phyloP scores from a whole-genome alignment of 2,329 filamentous ascomycete species.

The Herpotrichia juniperi region DNA sequence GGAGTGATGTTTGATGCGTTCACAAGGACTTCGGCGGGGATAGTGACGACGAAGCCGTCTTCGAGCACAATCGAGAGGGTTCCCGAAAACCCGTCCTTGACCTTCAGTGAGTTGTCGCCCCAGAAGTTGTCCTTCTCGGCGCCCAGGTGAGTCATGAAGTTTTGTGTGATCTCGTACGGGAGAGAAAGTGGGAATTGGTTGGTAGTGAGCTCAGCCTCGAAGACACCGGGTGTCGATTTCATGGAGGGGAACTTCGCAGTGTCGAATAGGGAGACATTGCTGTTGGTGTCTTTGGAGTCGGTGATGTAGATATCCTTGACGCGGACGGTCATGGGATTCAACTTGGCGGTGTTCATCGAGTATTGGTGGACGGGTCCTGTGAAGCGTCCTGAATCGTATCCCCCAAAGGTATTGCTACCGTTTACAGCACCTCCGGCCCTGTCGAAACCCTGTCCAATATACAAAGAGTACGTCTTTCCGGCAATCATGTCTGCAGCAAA shows the following conservation, averaged over 20 bases:
- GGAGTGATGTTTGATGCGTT: slow-evolving; percentile 48
- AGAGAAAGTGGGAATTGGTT: slow-evolving; percentile 51
- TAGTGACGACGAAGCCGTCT: slow-evolving; percentile 47
- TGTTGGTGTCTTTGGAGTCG: slow-evolving; percentile 26
- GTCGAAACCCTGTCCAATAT: slow-evolving; percentile 50
- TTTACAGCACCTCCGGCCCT: slow-evolving; percentile 49
- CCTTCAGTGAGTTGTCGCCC: slow-evolving; percentile 45
- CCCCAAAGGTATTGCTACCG: slow-evolving; percentile 52
- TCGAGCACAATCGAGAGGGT: slow-evolving; percentile 49
- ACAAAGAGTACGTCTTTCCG: slow-evolving; percentile 50
- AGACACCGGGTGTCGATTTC: slow-evolving; percentile 34
- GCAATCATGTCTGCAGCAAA: slow-evolving; percentile 42
- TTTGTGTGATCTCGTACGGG: slow-evolving; percentile 48
- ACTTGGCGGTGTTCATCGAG: slow-evolving; percentile 33
- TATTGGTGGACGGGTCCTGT: slow-evolving; percentile 41
- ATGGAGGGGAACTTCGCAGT: slow-evolving; percentile 35
- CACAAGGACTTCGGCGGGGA: slow-evolving; percentile 45
- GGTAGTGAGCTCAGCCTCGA: slow-evolving; percentile 51
- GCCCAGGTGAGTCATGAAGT: slow-evolving; percentile 44
- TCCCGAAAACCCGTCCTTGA: slow-evolving; percentile 45
- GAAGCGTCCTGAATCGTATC: slow-evolving; percentile 53
- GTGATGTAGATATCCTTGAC: slow-evolving; percentile 49
- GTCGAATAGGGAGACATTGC: slow-evolving; percentile 45
- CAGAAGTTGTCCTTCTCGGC: slow-evolving; percentile 46
- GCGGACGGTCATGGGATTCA: slow-evolving; percentile 46